Percentiles rank a stretch among this genome's conserved stretches.
These are phyloP conservation scores for Comarum palustre DNA, from an alignment of 306 rosid species.

Conservation along the genomic window DNA sequence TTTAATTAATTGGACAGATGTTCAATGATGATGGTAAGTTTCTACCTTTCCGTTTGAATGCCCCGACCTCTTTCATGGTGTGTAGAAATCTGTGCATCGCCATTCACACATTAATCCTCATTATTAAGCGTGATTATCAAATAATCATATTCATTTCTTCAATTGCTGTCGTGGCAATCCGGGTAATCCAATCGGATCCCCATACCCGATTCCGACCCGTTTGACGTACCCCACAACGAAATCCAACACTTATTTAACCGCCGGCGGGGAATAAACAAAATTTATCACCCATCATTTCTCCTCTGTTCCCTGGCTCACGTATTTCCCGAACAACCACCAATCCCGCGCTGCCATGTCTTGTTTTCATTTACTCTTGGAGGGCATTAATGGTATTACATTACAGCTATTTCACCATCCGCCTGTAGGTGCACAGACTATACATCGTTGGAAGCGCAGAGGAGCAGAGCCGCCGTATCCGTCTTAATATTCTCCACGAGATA, in stretches of 20 bases:
- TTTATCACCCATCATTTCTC: background rate
- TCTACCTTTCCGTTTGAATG: background rate
- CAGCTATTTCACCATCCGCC: background rate
- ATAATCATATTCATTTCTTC: background rate
- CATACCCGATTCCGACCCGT: background rate
- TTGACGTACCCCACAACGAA: too few relatives aligned
- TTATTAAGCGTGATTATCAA: background rate
- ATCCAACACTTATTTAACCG: background rate
- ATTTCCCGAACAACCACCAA: background rate
- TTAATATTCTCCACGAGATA: constrained; percentile 21
- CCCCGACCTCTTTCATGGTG: background rate
- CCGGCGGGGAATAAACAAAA: background rate
- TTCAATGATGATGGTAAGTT: background rate
- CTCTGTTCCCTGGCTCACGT: background rate
- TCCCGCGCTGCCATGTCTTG: background rate
- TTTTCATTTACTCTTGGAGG: background rate
- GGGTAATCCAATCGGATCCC: background rate
- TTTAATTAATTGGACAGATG: background rate
- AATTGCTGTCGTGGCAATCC: background rate
- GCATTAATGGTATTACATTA: background rate
- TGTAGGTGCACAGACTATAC: background rate
- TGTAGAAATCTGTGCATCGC: background rate
- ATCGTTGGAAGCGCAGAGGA: background rate
- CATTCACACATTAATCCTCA: background rate
- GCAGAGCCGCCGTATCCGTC: background rate